phyloP scores from a whole-genome alignment of 768 basidiomycete genomes.

The Podaxis sp. region DNA sequence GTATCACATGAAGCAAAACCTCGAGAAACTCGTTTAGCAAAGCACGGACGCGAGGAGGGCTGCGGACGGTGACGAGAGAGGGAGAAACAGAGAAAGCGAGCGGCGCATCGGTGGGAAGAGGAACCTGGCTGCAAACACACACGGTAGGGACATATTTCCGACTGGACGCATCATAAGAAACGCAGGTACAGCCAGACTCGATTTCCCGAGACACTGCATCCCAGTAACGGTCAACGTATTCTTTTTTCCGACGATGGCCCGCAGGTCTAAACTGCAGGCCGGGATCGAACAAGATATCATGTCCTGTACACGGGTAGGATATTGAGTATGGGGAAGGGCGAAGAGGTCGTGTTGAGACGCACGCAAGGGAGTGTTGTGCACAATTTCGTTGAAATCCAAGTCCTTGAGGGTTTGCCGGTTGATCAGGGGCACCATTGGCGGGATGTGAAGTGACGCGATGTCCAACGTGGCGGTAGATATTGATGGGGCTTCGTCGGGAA shows the following conservation, averaged over 20 bases:
- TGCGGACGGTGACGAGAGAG: conserved; percentile 57
- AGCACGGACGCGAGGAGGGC: conserved; percentile 68
- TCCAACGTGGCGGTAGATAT: conserved; percentile 40
- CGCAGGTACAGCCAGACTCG: conserved; percentile 79
- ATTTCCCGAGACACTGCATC: conserved; percentile 76
- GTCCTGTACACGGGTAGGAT: conserved; percentile 47
- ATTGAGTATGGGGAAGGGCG: conserved; percentile 17
- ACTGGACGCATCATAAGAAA: conserved; percentile 60
- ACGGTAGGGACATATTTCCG: conserved; percentile 55
- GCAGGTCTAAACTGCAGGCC: conserved; percentile 81
- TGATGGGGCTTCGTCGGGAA: conserved; percentile 19
- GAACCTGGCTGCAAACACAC: conserved; percentile 44
- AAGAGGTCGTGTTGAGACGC: conserved; percentile 34
- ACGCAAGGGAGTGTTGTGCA: conserved; percentile 91
- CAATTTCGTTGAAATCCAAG: conserved; percentile 81
- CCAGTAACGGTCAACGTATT: conserved; percentile 84
- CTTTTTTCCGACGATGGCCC: conserved; percentile 68
- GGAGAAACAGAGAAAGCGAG: conserved; percentile 28
- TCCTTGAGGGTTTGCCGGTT: conserved; percentile 83
- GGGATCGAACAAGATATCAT: conserved; percentile 88
- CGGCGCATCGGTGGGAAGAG: conserved; percentile 5
- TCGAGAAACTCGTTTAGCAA: conserved; percentile 78
- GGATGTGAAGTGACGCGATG: conserved; percentile 55
- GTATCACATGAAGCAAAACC: conserved; percentile 81
- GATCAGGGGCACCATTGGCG: conserved; percentile 71